These are phyloP conservation scores for Tuber microsphaerosporum DNA, from an alignment of 495 filamentous ascomycete genomes.

Conservation along the genomic window DNA sequence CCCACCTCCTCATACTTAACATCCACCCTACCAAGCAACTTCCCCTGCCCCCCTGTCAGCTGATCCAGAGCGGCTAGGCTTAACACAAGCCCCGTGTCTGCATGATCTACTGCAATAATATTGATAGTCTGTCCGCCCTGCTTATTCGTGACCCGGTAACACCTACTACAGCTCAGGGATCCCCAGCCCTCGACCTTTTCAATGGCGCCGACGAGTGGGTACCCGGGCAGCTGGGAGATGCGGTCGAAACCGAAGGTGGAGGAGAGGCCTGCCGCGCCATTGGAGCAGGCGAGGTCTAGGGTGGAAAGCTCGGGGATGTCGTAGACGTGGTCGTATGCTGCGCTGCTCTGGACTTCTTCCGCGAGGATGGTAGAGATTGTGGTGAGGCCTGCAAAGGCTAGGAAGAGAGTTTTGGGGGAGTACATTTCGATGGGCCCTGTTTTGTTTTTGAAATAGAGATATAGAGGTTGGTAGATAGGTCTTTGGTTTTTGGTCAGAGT, in stretches of 20 bases:
- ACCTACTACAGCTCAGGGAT: slow-evolving; percentile 57
- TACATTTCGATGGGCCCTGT: background rate
- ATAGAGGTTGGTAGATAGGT: background rate
- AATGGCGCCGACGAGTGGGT: slow-evolving; percentile 58
- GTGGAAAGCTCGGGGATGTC: slow-evolving; percentile 49
- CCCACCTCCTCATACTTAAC: slow-evolving; percentile 44
- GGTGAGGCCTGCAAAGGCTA: slow-evolving; percentile 39
- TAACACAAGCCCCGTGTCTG: slow-evolving; percentile 52
- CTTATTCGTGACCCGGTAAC: slow-evolving; percentile 58
- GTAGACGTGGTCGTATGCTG: slow-evolving; percentile 55
- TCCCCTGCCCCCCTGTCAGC: slow-evolving; percentile 55
- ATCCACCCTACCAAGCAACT: slow-evolving; percentile 52
- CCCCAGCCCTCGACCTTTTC: slow-evolving; percentile 56
- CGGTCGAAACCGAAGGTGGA: slow-evolving; percentile 47
- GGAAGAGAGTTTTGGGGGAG: background rate
- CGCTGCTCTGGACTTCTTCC: slow-evolving; percentile 28
- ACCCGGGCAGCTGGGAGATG: slow-evolving; percentile 41
- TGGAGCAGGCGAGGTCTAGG: slow-evolving; percentile 50
- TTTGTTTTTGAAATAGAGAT: background rate
- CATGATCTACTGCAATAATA: slow-evolving; percentile 61
- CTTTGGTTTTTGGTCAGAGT: no score
- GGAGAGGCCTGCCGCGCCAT: slow-evolving; percentile 54
- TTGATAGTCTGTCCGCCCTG: slow-evolving; percentile 53
- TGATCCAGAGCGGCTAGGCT: slow-evolving; percentile 53
- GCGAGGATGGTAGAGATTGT: slow-evolving; percentile 38